Base-by-base conservation (phyloP, 2,329 filamentous ascomycete genomes). In the Samsoniella hepiali region DNA sequence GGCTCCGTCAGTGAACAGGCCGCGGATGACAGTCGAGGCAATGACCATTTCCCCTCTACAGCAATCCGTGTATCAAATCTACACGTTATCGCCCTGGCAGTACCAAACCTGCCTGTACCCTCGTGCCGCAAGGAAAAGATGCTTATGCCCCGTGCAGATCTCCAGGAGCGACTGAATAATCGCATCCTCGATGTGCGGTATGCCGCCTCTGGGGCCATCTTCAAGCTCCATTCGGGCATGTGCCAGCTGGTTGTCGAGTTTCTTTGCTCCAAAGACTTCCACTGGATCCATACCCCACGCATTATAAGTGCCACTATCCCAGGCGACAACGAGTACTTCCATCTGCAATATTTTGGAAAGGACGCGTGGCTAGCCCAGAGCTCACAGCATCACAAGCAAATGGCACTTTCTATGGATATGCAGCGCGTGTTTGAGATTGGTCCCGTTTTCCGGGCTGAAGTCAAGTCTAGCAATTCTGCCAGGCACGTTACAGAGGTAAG, bases 221-320 rank as follows among this genome's bases (percentile, higher is more conserved):
- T 58, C 55, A 58, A 58, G 55, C 55, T 58, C 9, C 55, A 58
- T 58, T 58, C 55, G 10, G 55, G 55, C 55, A 58, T 58, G 55
- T 58, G 55, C 42, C 55, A 58, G n/a, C 55, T 58, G 29, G 31
- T 58, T 44, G 55, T 58, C 31, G 55, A 58, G 42, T 58, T 58
- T 58, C 55, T 58, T 5, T 58, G 29, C 11, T 47, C 55, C 17
- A 58, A 58, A 5, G 36, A 47, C 2, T 58, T 58, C 13, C 55
- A 58, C 31, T 58, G 55, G 55, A 47, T 58, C 3, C 55, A 58
- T 36, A 58, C 55, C 9, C 55, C 55, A 17, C 55, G 55, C 2
- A 58, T 58, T 5, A 58, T 58, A 2, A 58, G 55, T 36, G 29
- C 55, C n/a, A 45, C 55, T 15, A 47, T 58, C 7, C 15, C 40